Base-by-base conservation (phyloP, 2,329 filamentous ascomycete species). In the Pyrenochaeta sp. region DNA sequence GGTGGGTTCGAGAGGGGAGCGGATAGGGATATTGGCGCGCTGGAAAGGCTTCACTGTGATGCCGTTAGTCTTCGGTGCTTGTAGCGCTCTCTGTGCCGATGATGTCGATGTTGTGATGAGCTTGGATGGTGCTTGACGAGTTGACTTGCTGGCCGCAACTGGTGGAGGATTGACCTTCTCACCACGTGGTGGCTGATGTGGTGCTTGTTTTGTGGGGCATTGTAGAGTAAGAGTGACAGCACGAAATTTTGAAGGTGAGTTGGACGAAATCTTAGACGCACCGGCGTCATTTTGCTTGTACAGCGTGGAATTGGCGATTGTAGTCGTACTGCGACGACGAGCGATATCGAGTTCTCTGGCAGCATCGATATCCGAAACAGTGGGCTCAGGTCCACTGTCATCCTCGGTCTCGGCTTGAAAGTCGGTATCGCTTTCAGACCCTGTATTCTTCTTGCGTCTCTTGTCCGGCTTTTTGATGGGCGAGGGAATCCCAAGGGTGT, bases 361-460 rank as follows among this genome's bases (percentile, higher is more conserved):
- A 5, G 55, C 54, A 24, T 69, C 57, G 5, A 54, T 42, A 1
- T 55, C 39, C 13, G 51, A 56, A 15, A 60, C 45, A 9, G 61
- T 59, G 7, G 47, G 42, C 4, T 65, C 65, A 15, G 55, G 46
- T 5, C 68, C 67, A 34, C 68, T 68, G 40, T 72, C 72, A 19
- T 72, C 72, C 13, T 71, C 66, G 12, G 68, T 65, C 1, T 72
- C 76, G 32, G 74, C 76, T 50, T 82, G 80, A 65, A 84, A 84
- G 61, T 83, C 82, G 15, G 82, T 84, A 61, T 84, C 82, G 56
- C 77, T 80, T 15, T 80, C 80, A 27, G 78, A 75, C 15, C 71
- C 72, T 9, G 74, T 62, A 63, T 71, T 73, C 39, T 68, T 65
- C 65, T 71, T 74, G 53, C 61, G 59, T 46, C 61, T 61, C 61